Base-by-base conservation (phyloP, 176 grass and related monocot genomes). In the Zoysia japonica region DNA sequence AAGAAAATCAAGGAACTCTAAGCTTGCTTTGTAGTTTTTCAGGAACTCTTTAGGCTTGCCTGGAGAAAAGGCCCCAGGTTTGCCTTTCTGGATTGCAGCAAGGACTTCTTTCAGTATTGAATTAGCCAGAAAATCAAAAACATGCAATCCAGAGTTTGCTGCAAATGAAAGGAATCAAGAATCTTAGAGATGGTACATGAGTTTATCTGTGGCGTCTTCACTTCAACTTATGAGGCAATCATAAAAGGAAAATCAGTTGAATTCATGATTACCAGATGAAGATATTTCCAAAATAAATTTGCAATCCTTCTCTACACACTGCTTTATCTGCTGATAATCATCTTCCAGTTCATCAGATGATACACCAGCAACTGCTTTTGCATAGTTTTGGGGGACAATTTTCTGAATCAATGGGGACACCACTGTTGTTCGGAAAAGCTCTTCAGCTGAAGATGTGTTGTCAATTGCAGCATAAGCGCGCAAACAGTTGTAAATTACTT, bases 261-360 rank as follows among this genome's bases (percentile, higher is more conserved):
- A 65, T 51, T 56, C 13, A 52, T 50, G 47, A 47, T 84, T 78
- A 95, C 96, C 96, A 57, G 79, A 91, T 67, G 92, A 95, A 79
- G 90, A 95, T 89, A 99, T 93, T 66, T 99, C 92, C 81, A 99
- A 80, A 74, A 99, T 90, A 78, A 99, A 99, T 81, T 99, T 99
- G 90, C 88, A 99, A 82, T 99, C 96, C 45, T 84, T 95, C 68
- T 95, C 90, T 55, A 99, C 66, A 47, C 84, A 87, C 78, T 91
- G 86, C 82, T 91, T 91, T 71, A 95, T 93, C 66, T 75, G 71
- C 65, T 71, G 78, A 91, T 99, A 99, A 82, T 99, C 92, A 47
- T 83, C 71, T 67, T 95, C 92, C 64, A 99, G 84, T 36, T 81
- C 86, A 73, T 99, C 92, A 84, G 71, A 79, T 55, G 88, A 91